Base-by-base conservation (phyloP, 495 filamentous ascomycete genomes). In the Tetracladium marchalianum region DNA sequence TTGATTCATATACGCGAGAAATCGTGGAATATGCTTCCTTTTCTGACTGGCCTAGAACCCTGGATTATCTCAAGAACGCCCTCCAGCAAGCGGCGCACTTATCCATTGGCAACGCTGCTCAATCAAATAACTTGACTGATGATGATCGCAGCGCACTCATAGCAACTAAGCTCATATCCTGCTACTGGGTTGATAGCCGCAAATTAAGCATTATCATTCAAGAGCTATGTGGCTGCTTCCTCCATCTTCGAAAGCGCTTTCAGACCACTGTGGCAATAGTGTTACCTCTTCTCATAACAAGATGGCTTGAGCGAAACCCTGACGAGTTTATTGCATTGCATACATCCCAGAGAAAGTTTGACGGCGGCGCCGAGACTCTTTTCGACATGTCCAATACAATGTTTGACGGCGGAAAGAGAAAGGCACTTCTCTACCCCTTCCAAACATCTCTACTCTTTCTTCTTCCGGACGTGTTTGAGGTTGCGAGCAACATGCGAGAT, bases 241-340 rank as follows among this genome's bases (percentile, higher is more conserved):
- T 81, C 40, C 75, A 78, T 49, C 72, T 81, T 44, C 73, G 75
- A 43, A 80, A 75, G 57, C 52, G 69, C 3, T 77, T 72, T 43
- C 78, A 82, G 52, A 80, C 77, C 47, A 72, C 73, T 13, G 67
- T 82, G 12, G 78, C 78, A 19, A 60, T 77, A 13, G 64, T 80
- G 34, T 61, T 75, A 4, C 77, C 78, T 1, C 60, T 77, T 46
- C 58, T 78, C 32, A 78, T 82, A 35, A 71, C 69, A 33, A 64
- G 75, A 41, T 82, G 78, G 78, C 66, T 82, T 31, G 77, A 82
- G 49, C 67, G 73, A 9, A 76, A 76, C 49, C 77, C 78, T 10
- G 60, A 62, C 12, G 78, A 82, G 59, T 81, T 82, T 56, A 70
- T 80, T 33, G 64, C 69, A 36, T 59, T 82, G 44, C 78, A 81